phyloP scores from a whole-genome alignment of 2,329 filamentous ascomycete species.

The Apiospora marii region DNA sequence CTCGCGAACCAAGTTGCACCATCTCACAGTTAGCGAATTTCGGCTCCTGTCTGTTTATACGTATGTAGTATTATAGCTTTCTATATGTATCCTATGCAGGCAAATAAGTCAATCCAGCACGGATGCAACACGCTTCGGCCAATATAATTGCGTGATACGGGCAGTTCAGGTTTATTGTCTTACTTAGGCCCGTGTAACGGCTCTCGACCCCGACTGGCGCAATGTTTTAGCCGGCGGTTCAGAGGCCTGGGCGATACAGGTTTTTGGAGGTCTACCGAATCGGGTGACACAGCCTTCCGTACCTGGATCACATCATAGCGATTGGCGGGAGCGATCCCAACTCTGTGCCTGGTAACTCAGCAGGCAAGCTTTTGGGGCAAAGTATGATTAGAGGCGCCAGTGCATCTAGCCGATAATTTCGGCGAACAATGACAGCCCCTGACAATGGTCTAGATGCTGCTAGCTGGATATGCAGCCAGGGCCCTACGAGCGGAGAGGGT shows the following conservation, averaged over 20 bases:
- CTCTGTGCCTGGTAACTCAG: constrained; percentile 10
- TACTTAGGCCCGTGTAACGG: constrained; percentile 10
- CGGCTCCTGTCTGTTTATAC: neutral
- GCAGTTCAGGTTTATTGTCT: constrained; percentile 7
- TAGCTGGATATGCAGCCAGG: constrained; percentile 13
- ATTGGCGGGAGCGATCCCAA: constrained; percentile 8
- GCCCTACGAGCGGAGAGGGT: neutral
- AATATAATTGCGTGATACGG: neutral
- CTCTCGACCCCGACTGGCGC: neutral
- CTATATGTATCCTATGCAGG: neutral
- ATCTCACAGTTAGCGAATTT: neutral
- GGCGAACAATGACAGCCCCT: constrained; percentile 11
- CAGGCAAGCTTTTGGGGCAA: constrained; percentile 10
- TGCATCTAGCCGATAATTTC: constrained; percentile 19
- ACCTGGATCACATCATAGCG: constrained; percentile 18
- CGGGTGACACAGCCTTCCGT: constrained; percentile 5
- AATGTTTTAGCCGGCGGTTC: neutral
- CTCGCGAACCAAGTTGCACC: neutral
- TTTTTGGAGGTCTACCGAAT: neutral
- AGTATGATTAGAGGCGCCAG: constrained; percentile 16
- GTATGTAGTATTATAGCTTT: neutral
- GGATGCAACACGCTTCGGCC: neutral
- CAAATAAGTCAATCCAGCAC: neutral
- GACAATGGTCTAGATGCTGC: neutral
- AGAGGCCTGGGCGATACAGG: neutral